Conservation (phyloP, 2,329 filamentous ascomycete species). For the Volutella citrinella region DNA sequence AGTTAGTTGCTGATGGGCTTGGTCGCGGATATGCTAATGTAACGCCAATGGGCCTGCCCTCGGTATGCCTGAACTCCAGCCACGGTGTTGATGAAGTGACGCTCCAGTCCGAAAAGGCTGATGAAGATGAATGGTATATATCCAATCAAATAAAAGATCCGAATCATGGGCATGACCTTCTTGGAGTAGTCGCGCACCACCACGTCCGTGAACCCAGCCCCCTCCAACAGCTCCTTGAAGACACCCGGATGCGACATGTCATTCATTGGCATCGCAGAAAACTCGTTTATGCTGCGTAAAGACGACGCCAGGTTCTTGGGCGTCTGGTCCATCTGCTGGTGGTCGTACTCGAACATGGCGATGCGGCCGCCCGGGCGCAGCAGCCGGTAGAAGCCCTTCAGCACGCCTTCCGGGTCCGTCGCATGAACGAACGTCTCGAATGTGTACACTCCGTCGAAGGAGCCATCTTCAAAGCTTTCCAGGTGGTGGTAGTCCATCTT, state of each 20-base stretch:
- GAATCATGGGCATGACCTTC: slow-evolving; percentile 46
- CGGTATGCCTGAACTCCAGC: slow-evolving; percentile 10
- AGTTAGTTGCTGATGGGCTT: too few species aligned
- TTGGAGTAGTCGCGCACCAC: slow-evolving; percentile 40
- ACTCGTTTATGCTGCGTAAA: slow-evolving; percentile 37
- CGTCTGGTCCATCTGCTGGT: slow-evolving; percentile 20
- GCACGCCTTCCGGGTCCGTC: slow-evolving; percentile 41
- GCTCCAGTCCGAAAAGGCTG: slow-evolving; percentile 7
- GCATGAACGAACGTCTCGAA: slow-evolving; percentile 57
- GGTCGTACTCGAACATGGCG: slow-evolving; percentile 46
- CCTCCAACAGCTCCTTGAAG: slow-evolving; percentile 39
- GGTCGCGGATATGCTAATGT: slow-evolving; percentile 7
- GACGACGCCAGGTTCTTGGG: slow-evolving; percentile 5
- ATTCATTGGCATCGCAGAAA: slow-evolving; percentile 44
- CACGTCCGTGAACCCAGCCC: slow-evolving; percentile 44
- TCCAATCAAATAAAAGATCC: slow-evolving; percentile 40
- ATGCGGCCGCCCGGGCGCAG: slow-evolving; percentile 46
- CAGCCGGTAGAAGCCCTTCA: slow-evolving; percentile 44
- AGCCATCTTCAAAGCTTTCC: slow-evolving; percentile 32
- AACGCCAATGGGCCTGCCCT: slow-evolving; percentile 7
- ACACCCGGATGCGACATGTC: slow-evolving; percentile 34
- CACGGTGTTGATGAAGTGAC: slow-evolving; percentile 11
- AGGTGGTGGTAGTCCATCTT: slow-evolving; percentile 52
- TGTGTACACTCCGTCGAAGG: slow-evolving; percentile 51
- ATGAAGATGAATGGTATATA: slow-evolving; percentile 22